Evolutionary conservation across 1,284 basidiomycete genomes (phyloP), one percentile per base, ranked within the genome.

Genomic region (Chiua sp.): DNA sequence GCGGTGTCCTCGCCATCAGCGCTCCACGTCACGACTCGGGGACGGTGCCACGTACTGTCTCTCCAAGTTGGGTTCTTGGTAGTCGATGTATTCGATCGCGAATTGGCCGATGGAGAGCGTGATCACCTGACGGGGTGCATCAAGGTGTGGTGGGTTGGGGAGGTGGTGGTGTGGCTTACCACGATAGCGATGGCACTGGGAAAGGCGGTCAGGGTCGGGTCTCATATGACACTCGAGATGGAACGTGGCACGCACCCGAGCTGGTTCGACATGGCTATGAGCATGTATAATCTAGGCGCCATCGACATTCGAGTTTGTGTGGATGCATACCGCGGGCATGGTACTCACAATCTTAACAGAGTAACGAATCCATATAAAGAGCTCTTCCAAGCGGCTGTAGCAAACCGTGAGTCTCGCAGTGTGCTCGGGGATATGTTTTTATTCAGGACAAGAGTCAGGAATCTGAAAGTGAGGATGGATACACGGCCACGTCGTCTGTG

Each of bases 221-320:
- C 51, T 51, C 20, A 30, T 28, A 51, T 11, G 33, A 54, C 3
- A 20, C 16, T 11, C n/a, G n/a, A n/a, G n/a, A n/a, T n/a, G 37
- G 28, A 37, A 49, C 20, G 7, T 42, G 39, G 42, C 30, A 71
- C 88, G 75, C 68, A 90, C 87, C 86, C 83, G 30, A 84, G 60
- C 59, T 88, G 83, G 64, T 87, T 84, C 26, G 86, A 83, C 88
- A 90, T 90, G 18, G 85, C 81, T 59, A 87, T 76, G 20, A 91
- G 80, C 88, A 91, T 90, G 68, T 91, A 91, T 59, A 82, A 72
- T 61, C 88, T 89, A 56, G 42, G 47, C 39, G 28, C 7, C 59
- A 16, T 47, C n/a, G 39, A 8, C n/a, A n/a, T 42, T n/a, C n/a
- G 52, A 37, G 52, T 61, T 51, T n/a, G 51, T 20, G 23, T 5